phyloP scores from a whole-genome alignment of 257 asterid genomes.

The Solanum pimpinellifolium region DNA sequence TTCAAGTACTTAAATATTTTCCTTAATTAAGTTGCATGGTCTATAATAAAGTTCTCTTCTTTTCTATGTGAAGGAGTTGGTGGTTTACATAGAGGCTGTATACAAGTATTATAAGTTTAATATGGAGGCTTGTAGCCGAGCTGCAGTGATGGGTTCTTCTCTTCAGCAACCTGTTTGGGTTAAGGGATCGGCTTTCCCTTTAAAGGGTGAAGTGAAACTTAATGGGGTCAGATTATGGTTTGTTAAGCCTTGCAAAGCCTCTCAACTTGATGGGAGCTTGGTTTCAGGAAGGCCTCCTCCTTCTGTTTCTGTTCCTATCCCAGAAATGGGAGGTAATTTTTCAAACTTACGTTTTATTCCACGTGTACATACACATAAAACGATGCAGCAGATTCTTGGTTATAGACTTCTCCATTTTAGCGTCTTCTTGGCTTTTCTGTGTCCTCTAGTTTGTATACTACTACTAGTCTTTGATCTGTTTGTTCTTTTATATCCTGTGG shows the following conservation, averaged over 20 bases:
- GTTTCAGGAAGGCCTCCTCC: conserved; percentile 54
- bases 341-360: neutral
- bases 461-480: neutral
- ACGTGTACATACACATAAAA: neutral
- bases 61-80: neutral
- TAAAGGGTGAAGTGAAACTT: conserved; percentile 21
- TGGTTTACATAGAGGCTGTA: neutral
- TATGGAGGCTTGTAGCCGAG: conserved; percentile 56
- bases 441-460: neutral
- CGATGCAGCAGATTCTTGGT: neutral
- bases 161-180: conserved; percentile 42
- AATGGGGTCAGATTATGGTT: conserved; percentile 25
- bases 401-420: neutral
- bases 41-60: neutral
- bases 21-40: neutral
- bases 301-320: conserved; percentile 39
- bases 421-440: neutral
- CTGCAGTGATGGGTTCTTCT: conserved; percentile 37
- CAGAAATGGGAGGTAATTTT: conserved; percentile 38
- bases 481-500: neutral
- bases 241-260: conserved; percentile 34
- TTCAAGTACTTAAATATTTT: neutral
- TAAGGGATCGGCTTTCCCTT: conserved; percentile 26
- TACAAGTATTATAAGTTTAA: neutral
- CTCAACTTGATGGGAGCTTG: conserved; percentile 54